Percentiles rank a stretch among this genome's conserved stretches.
Evolutionary conservation across 2,329 filamentous ascomycete species (phyloP).

Genomic region (Monosporascus sp.): DNA sequence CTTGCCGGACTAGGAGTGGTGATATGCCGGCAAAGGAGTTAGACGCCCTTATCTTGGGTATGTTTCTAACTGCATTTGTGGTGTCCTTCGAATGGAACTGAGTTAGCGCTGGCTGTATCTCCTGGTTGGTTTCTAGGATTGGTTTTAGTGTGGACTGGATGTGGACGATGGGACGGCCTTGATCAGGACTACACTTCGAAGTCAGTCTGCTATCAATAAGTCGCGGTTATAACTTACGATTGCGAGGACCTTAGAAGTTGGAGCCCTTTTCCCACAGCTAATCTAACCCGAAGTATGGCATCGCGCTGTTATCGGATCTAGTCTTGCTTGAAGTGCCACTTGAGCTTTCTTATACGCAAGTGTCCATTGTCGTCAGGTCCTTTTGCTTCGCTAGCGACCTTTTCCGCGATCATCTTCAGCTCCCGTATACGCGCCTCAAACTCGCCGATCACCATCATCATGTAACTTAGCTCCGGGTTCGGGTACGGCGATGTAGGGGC

Average conservation of each 20-base stretch:
- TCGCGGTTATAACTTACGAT: neutral
- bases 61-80: neutral
- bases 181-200: neutral
- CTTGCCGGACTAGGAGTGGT: no score
- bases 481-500: neutral
- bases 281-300: neutral
- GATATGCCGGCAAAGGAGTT: neutral
- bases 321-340: neutral
- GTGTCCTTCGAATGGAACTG: neutral
- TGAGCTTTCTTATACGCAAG: neutral
- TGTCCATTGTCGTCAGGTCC: neutral
- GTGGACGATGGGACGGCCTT: neutral
- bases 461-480: neutral
- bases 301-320: neutral
- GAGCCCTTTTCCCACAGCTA: neutral
- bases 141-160: neutral
- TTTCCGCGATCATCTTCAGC: neutral
- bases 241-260: neutral
- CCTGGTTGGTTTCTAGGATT: neutral
- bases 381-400: neutral
- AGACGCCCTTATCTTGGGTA: neutral
- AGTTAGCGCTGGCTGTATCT: neutral
- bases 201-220: neutral
- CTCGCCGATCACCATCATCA: neutral
- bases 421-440: neutral